These are phyloP conservation scores for Talaromyces marneffei DNA, from an alignment of 2,329 filamentous ascomycete genomes.

Conservation along the genomic window DNA sequence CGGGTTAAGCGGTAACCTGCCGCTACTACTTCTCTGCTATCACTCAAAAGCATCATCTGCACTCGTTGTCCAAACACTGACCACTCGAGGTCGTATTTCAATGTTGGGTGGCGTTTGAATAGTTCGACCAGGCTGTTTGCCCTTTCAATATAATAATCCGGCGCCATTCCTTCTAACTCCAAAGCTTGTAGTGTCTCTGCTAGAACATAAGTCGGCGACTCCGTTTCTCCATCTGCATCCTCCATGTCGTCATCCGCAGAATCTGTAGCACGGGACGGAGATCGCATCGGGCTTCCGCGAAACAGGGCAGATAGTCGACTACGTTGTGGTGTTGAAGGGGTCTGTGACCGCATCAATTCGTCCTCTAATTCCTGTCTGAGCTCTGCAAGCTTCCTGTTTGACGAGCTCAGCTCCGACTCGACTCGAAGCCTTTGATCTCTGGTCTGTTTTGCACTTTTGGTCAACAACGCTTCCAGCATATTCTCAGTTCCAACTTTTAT, in stretches of 20 bases:
- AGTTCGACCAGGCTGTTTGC: constrained; percentile 91
- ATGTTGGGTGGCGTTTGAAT: constrained; percentile 85
- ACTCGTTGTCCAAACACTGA: constrained; percentile 88
- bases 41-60: constrained; percentile 92
- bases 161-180: constrained; percentile 77
- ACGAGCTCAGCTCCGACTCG: constrained; percentile 83
- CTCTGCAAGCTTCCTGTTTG: constrained; percentile 65
- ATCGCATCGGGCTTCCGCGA: constrained; percentile 50
- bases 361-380: constrained; percentile 55
- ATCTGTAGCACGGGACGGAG: constrained; percentile 39
- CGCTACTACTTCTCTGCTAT: constrained; percentile 91
- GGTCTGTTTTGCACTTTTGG: constrained; percentile 91
- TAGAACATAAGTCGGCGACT: constrained; percentile 87
- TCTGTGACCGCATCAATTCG: constrained; percentile 54
- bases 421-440: constrained; percentile 75
- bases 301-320: constrained; percentile 55
- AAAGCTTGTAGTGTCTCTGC: constrained; percentile 85
- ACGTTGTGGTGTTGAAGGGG: constrained; percentile 46
- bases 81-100: constrained; percentile 97
- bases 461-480: constrained; percentile 87
- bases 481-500: constrained; percentile 98
- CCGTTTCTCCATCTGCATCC: constrained; percentile 61
- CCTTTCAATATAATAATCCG: constrained; percentile 91
- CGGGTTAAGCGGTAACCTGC: constrained; percentile 89
- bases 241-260: constrained; percentile 40